These are phyloP conservation scores for Penicillium fimorum DNA, from an alignment of 495 filamentous ascomycete species.

Conservation along the genomic window DNA sequence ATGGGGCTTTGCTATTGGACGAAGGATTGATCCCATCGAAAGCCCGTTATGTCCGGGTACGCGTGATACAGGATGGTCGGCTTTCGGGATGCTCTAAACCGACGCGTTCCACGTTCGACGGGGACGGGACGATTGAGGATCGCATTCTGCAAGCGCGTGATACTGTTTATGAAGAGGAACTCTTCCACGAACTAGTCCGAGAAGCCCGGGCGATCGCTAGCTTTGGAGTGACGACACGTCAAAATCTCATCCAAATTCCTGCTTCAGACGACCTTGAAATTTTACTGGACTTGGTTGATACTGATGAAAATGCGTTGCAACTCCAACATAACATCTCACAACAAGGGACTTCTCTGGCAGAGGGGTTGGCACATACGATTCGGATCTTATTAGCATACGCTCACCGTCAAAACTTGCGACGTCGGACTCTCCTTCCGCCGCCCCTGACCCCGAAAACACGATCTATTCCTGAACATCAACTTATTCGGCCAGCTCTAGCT, in stretches of 20 bases:
- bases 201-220: constrained; percentile 70
- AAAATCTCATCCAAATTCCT: constrained; percentile 58
- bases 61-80: constrained; percentile 42
- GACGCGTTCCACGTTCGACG: constrained; percentile 31
- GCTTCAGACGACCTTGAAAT: constrained; percentile 52
- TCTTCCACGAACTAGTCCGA: constrained; percentile 86
- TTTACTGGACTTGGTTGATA: constrained; percentile 63
- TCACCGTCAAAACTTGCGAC: constrained; percentile 64
- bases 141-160: constrained; percentile 80
- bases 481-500: constrained; percentile 65
- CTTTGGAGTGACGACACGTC: constrained; percentile 61
- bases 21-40: constrained; percentile 57
- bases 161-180: constrained; percentile 84
- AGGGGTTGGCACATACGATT: constrained; percentile 57
- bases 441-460: constrained; percentile 54
- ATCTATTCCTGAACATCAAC: constrained; percentile 50
- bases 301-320: constrained; percentile 38
- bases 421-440: constrained; percentile 59
- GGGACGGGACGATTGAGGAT: constrained; percentile 51
- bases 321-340: constrained; percentile 11
- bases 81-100: constrained; percentile 44
- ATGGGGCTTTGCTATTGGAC: constrained; percentile 74
- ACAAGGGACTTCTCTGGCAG: constrained; percentile 44
- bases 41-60: constrained; percentile 64
- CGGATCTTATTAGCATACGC: constrained; percentile 70